Evolutionary conservation across 164 flowering plant genomes (phyloP).

Genomic region (Tetrastigma voinierianum): DNA sequence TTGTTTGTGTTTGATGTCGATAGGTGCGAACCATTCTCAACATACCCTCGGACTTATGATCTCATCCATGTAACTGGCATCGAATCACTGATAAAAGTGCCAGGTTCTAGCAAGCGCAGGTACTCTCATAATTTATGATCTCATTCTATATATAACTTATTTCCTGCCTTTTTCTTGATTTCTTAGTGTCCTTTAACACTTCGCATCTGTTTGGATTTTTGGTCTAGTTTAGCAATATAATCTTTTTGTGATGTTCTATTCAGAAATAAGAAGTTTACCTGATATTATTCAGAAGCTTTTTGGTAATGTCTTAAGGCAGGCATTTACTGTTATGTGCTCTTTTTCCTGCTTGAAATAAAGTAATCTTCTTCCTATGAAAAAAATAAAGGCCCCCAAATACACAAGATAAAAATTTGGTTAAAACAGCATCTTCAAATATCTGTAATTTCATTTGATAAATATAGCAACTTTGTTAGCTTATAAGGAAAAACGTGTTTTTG

Average conservation of each 20-base stretch:
- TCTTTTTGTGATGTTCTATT: not conserved
- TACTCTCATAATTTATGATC: constrained; percentile 26
- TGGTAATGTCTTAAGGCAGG: not conserved
- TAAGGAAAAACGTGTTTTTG: too few relatives aligned
- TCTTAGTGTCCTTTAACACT: too few relatives aligned
- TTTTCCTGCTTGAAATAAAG: not conserved
- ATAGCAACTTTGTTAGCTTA: too few relatives aligned
- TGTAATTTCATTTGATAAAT: too few relatives aligned
- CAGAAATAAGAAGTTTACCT: not conserved
- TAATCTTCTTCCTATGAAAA: not conserved
- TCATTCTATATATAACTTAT: not conserved
- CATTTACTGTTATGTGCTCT: not conserved
- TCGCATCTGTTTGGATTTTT: not conserved
- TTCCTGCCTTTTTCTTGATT: not conserved
- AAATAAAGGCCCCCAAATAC: not conserved
- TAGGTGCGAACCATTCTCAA: constrained; percentile 99
- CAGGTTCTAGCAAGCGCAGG: constrained; percentile 68
- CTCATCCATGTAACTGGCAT: constrained; percentile 72
- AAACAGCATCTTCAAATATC: too few relatives aligned
- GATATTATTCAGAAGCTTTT: too few relatives aligned
- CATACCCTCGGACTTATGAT: constrained; percentile 94
- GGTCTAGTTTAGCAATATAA: not conserved
- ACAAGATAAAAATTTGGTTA: not conserved
- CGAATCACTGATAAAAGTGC: constrained; percentile 62
- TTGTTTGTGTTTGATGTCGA: constrained; percentile 15